A percentile compares a stretch with the other conserved stretches of the same genome.
These are phyloP conservation scores for Diplodia seriata DNA, from an alignment of 2,329 filamentous ascomycete genomes.

Conservation along the genomic window DNA sequence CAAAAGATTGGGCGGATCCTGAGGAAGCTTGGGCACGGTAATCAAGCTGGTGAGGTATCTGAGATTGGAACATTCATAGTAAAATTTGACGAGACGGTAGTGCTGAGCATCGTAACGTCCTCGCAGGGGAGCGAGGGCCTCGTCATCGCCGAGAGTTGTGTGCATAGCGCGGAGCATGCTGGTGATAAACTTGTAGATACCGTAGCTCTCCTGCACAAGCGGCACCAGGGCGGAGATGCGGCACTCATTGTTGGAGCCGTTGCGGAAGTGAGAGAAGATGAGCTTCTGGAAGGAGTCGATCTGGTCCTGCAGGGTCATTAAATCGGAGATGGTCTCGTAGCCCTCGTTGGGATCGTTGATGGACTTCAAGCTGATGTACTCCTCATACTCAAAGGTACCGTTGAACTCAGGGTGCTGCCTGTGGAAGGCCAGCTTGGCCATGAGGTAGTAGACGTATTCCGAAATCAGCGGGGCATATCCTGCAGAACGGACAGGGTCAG, in stretches of 20 bases:
- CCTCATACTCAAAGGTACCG: conserved; percentile 98
- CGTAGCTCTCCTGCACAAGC: conserved; percentile 95
- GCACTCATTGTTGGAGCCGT: conserved; percentile 93
- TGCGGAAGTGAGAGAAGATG: conserved; percentile 95
- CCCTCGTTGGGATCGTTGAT: conserved; percentile 99
- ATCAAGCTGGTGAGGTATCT: conserved; percentile 96
- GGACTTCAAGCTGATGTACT: conserved; percentile 96
- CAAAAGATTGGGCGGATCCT: conserved; percentile 89
- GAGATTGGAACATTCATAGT: conserved; percentile 98
- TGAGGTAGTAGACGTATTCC: conserved; percentile 95
- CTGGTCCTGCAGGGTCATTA: conserved; percentile 96
- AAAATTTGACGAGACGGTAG: conserved; percentile 95
- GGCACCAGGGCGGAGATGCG: conserved; percentile 92
- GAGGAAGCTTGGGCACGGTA: conserved; percentile 91
- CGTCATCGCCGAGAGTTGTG: conserved; percentile 89
- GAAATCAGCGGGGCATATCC: conserved; percentile 89
- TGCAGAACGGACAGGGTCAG: conserved; percentile 38
- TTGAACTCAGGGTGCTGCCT: conserved; percentile 98
- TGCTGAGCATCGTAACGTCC: conserved; percentile 94
- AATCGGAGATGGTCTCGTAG: conserved; percentile 91
- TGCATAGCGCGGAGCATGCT: conserved; percentile 99
- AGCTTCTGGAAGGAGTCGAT: conserved; percentile 99
- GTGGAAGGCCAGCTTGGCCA: conserved; percentile 96
- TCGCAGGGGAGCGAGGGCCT: conserved; percentile 86
- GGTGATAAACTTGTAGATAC: conserved; percentile 99